A percentile compares a stretch with the other conserved stretches of the same genome.
These are phyloP conservation scores for Exserohilum rostratum DNA, from an alignment of 2,329 filamentous ascomycete genomes.

Conservation along the genomic window DNA sequence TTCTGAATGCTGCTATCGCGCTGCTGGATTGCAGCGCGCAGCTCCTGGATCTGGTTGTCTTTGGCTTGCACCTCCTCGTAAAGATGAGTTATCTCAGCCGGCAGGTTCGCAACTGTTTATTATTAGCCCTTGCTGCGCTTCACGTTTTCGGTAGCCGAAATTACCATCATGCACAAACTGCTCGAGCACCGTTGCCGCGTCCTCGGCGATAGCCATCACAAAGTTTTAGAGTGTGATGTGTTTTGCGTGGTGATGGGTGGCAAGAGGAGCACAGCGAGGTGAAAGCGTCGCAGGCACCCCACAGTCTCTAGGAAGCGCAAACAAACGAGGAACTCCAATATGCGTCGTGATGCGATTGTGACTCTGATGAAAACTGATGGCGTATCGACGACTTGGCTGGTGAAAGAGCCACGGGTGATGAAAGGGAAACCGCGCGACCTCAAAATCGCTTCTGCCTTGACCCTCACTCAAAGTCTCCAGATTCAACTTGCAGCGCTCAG, in stretches of 20 bases:
- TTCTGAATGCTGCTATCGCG: slow-evolving; percentile 79
- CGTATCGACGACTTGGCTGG: slow-evolving; percentile 22
- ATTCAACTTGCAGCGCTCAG: background rate
- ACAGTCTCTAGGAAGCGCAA: background rate
- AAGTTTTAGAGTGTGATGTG: background rate
- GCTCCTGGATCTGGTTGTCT: slow-evolving; percentile 73
- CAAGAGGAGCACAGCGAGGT: background rate
- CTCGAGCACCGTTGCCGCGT: slow-evolving; percentile 74
- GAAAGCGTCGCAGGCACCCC: background rate
- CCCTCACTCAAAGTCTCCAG: background rate
- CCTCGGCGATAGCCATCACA: slow-evolving; percentile 55
- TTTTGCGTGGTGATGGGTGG: background rate
- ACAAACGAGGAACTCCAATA: background rate
- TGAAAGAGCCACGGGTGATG: slow-evolving; percentile 14
- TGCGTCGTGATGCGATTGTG: slow-evolving; percentile 1
- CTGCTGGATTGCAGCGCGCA: slow-evolving; percentile 70
- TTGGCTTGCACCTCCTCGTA: slow-evolving; percentile 84
- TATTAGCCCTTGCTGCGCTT: slow-evolving; percentile 15
- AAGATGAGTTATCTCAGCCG: slow-evolving; percentile 81
- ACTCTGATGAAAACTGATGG: slow-evolving; percentile 27
- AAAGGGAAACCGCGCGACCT: slow-evolving; percentile 5
- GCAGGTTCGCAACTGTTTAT: slow-evolving; percentile 71
- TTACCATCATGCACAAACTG: slow-evolving; percentile 74
- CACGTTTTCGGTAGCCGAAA: background rate
- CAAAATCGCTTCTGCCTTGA: background rate